Percentiles rank a stretch among this genome's conserved stretches.
Conservation (phyloP, 164 flowering plant genomes). For the Nelumbo lutea region DNA sequence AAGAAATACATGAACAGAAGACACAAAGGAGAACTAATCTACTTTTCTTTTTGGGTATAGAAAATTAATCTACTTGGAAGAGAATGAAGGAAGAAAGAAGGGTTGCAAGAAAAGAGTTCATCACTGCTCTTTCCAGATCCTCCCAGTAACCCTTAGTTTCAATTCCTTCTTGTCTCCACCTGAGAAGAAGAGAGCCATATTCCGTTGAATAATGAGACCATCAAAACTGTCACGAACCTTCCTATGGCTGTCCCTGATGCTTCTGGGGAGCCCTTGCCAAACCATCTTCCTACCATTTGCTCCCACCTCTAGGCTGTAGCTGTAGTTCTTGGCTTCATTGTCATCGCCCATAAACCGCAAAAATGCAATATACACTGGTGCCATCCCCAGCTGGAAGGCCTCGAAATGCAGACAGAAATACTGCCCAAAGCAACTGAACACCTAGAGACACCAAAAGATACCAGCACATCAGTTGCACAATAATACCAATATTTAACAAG, state of each 20-base stretch:
- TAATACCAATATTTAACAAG: background rate
- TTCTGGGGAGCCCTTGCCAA: constrained; percentile 59
- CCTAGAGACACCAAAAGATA: constrained; percentile 30
- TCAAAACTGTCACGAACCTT: constrained; percentile 62
- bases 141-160: constrained; percentile 54
- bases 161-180: constrained; percentile 56
- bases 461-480: constrained; percentile 16
- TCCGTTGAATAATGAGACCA: constrained; percentile 55
- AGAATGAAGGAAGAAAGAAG: background rate
- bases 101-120: background rate
- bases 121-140: constrained; percentile 56
- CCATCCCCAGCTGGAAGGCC: constrained; percentile 54
- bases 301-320: constrained; percentile 45
- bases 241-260: constrained; percentile 52
- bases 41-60: too few species aligned
- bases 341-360: constrained; percentile 64
- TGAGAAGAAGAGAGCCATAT: constrained; percentile 56
- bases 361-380: constrained; percentile 54
- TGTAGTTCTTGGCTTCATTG: constrained; percentile 50
- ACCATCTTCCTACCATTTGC: constrained; percentile 49
- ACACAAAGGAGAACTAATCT: constrained; percentile 1
- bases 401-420: constrained; percentile 63
- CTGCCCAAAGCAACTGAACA: constrained; percentile 62
- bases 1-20: constrained; percentile 31
- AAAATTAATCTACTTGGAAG: too few species aligned